Percentiles rank a stretch among this genome's conserved stretches.
Conservation (phyloP, 106 monocot species). For the Allium fistulosum region DNA sequence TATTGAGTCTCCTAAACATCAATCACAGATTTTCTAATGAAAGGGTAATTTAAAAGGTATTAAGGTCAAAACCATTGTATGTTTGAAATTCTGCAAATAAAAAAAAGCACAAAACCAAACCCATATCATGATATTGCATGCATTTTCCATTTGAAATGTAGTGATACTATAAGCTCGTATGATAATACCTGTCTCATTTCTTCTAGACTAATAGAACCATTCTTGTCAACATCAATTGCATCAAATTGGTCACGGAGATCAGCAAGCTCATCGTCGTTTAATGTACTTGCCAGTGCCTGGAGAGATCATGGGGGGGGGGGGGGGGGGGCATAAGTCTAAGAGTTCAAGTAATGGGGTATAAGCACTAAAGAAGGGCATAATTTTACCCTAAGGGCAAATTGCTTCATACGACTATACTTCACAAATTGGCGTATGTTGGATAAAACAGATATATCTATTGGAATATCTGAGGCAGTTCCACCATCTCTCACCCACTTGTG, state of each 20-base stretch:
- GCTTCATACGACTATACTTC: slow-evolving; percentile 83
- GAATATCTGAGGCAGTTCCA: slow-evolving; percentile 81
- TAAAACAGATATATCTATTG: slow-evolving; percentile 89
- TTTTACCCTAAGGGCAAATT: slow-evolving; percentile 87
- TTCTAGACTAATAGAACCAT: slow-evolving; percentile 86
- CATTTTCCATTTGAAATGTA: no score
- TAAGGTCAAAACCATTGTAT: no score
- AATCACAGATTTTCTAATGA: neutral
- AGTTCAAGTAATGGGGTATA: neutral
- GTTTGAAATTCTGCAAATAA: no score
- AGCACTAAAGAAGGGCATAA: neutral
- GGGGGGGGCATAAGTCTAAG: slow-evolving; percentile 5
- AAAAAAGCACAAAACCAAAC: no score
- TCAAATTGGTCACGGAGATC: slow-evolving; percentile 86
- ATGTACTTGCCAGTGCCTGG: slow-evolving; percentile 83
- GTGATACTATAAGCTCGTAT: neutral
- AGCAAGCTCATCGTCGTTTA: slow-evolving; percentile 78
- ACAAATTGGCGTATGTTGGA: slow-evolving; percentile 85
- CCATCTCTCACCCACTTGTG: slow-evolving; percentile 97
- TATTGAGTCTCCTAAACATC: neutral
- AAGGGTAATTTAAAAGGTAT: neutral
- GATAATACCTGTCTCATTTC: slow-evolving; percentile 87
- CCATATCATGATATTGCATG: no score
- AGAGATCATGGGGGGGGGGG: neutral
- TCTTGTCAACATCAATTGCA: slow-evolving; percentile 94